Percentiles rank a stretch among this genome's conserved stretches.
Evolutionary conservation across 139 green algal species (phyloP).

Genomic region (Tetradesmus lagerheimii): DNA sequence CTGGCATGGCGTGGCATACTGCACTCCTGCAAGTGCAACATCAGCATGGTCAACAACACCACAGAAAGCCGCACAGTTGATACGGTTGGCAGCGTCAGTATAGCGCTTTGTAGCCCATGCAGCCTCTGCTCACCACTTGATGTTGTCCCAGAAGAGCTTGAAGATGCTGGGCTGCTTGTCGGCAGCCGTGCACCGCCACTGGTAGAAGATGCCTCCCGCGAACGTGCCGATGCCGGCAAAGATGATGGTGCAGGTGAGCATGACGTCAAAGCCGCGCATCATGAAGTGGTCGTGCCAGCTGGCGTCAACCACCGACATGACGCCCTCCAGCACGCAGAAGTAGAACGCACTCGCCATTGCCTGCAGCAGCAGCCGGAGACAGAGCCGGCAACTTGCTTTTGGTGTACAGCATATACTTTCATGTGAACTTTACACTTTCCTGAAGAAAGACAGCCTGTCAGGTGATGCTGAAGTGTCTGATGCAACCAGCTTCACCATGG

Average conservation of each 20-base stretch:
- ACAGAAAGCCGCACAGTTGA: too few species aligned
- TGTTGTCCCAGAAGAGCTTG: slow-evolving; percentile 18
- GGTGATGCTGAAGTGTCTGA: too few species aligned
- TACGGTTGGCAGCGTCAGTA: too few species aligned
- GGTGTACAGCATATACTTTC: too few species aligned
- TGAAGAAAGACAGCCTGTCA: too few species aligned
- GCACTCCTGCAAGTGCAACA: too few species aligned
- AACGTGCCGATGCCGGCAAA: slow-evolving; percentile 29
- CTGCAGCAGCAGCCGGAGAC: not conserved
- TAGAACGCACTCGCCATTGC: slow-evolving; percentile 40
- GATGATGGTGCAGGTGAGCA: slow-evolving; percentile 11
- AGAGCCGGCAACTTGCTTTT: too few species aligned
- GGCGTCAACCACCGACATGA: slow-evolving; percentile 24
- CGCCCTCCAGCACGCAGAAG: slow-evolving; percentile 7
- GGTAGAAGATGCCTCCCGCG: not conserved
- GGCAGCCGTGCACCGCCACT: not conserved
- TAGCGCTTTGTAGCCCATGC: too few species aligned
- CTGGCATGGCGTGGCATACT: too few species aligned
- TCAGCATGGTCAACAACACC: too few species aligned
- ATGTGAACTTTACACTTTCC: too few species aligned
- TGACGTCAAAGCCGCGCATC: slow-evolving; percentile 30
- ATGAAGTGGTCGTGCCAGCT: slow-evolving; percentile 40
- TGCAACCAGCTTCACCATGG: too few species aligned
- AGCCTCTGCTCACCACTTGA: slow-evolving; percentile 36
- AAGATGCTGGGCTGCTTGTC: not conserved